Conservation (phyloP, 2,329 filamentous ascomycete species). For the Xylariaceae sp. region DNA sequence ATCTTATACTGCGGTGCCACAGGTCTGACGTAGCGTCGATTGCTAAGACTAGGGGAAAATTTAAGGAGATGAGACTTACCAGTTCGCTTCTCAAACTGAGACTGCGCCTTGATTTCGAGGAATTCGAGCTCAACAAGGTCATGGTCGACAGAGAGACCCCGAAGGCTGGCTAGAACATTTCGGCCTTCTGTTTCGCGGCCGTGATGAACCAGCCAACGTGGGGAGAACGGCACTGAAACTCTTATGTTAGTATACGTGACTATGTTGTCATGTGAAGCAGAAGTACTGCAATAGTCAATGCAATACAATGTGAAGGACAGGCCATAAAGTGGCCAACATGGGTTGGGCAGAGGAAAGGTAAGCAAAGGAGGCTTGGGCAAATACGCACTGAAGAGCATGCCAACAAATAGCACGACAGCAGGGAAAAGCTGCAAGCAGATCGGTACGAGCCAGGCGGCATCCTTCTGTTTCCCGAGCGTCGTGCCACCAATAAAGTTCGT, state of each 20-base stretch:
- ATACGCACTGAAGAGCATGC: slow-evolving; percentile 69
- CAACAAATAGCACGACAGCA: slow-evolving; percentile 68
- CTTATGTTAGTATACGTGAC: not conserved
- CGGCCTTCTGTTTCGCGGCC: slow-evolving; percentile 71
- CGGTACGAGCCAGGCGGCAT: slow-evolving; percentile 77
- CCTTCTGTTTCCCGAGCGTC: slow-evolving; percentile 56
- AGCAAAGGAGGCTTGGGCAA: not conserved
- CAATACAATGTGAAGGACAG: not conserved
- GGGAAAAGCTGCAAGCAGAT: slow-evolving; percentile 75
- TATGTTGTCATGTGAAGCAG: not conserved
- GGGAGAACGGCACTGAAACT: slow-evolving; percentile 70
- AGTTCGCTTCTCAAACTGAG: slow-evolving; percentile 76
- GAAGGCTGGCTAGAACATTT: slow-evolving; percentile 66
- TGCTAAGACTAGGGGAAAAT: not conserved
- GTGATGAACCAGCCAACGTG: slow-evolving; percentile 74
- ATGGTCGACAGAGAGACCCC: slow-evolving; percentile 66
- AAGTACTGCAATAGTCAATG: not conserved
- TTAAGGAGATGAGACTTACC: slow-evolving; percentile 9
- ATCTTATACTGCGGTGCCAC: too few species aligned
- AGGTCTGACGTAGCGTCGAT: too few species aligned
- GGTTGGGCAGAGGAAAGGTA: not conserved
- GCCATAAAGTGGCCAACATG: not conserved
- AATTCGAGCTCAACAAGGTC: slow-evolving; percentile 77
- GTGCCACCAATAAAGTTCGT: slow-evolving; percentile 70
- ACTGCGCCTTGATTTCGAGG: slow-evolving; percentile 83